These are phyloP conservation scores for Phialophora chinensis DNA, from an alignment of 2,329 filamentous ascomycete genomes.

Conservation along the genomic window DNA sequence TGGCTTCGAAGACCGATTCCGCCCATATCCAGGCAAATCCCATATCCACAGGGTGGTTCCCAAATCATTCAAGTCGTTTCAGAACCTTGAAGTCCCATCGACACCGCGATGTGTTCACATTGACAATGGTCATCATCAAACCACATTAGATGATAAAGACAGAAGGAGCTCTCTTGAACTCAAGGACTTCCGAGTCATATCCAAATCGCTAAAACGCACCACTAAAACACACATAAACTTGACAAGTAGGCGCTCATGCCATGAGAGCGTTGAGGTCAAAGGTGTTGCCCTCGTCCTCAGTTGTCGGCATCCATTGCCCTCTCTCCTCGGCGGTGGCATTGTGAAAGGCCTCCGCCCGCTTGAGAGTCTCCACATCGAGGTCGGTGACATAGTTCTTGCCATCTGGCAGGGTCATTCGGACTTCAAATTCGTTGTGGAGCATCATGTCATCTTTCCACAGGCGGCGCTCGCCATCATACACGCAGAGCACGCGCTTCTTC, in stretches of 20 bases:
- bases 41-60: conserved; percentile 4
- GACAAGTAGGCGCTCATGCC: conserved; percentile 23
- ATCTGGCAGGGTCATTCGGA: conserved; percentile 79
- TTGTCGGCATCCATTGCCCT: conserved; percentile 70
- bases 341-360: conserved; percentile 83
- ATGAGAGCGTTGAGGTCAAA: conserved; percentile 45
- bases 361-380: conserved; percentile 86
- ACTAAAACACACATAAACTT: conserved; percentile 28
- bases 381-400: conserved; percentile 86
- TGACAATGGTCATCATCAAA: neutral
- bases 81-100: conserved; percentile 22
- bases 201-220: conserved; percentile 34
- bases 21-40: conserved; percentile 4
- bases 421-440: conserved; percentile 93
- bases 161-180: conserved; percentile 11
- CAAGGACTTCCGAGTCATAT: neutral
- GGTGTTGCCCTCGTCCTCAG: conserved; percentile 28
- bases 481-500: conserved; percentile 94
- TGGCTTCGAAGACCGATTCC: conserved; percentile 4
- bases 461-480: conserved; percentile 85
- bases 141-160: conserved; percentile 4
- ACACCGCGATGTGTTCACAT: conserved; percentile 11
- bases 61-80: conserved; percentile 12
- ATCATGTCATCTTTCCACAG: conserved; percentile 99
- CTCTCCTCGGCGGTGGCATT: conserved; percentile 83